A percentile compares a stretch with the other conserved stretches of the same genome.
Evolutionary conservation across 2,329 filamentous ascomycete genomes (phyloP).

Genomic region (Diaporthe humulicola): DNA sequence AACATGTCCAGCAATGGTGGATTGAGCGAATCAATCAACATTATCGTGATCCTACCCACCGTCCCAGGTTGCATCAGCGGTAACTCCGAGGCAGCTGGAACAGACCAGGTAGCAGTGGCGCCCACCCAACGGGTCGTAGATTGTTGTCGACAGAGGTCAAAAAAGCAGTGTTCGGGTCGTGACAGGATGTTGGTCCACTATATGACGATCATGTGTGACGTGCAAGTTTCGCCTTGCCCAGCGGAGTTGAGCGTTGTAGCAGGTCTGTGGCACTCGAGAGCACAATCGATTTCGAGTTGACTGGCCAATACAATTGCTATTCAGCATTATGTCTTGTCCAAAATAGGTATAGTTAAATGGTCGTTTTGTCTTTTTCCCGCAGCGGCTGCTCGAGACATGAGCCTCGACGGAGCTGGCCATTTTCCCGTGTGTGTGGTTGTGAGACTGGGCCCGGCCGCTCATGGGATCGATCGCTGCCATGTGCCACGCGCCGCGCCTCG

Average conservation of each 20-base stretch:
- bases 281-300: neutral
- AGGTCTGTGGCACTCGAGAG: neutral
- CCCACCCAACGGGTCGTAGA: neutral
- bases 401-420: neutral
- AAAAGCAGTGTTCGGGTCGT: neutral
- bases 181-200: neutral
- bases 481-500: neutral
- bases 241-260: neutral
- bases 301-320: neutral
- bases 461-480: slow-evolving; percentile 17
- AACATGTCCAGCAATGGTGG: neutral
- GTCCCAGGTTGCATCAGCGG: neutral
- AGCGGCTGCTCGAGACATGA: neutral
- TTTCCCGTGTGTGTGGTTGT: neutral
- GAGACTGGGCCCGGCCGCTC: slow-evolving; percentile 6
- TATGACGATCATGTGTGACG: slow-evolving; percentile 1
- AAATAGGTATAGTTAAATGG: neutral
- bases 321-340: neutral
- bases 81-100: neutral
- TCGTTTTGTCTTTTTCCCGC: neutral
- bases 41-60: neutral
- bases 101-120: neutral
- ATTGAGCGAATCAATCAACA: neutral
- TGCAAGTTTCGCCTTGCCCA: neutral
- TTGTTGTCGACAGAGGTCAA: neutral